Conservation (phyloP, 805 yeast genomes). For the Lipomyces starkeyi region DNA sequence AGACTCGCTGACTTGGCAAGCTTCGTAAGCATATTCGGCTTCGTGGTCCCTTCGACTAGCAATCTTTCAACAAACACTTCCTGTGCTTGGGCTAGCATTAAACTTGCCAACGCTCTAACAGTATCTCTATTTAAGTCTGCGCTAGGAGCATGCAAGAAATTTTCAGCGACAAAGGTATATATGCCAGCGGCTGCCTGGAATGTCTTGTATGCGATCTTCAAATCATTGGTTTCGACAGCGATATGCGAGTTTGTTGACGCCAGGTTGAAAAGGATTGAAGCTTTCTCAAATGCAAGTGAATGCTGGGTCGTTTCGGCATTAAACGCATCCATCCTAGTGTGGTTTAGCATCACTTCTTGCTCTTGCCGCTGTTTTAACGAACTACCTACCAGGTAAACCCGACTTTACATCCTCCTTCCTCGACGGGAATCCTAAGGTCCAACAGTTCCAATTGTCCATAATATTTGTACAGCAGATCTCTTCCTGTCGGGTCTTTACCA, state of each 20-base stretch:
- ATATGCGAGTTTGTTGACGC: slow-evolving; percentile 65
- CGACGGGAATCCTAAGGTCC: slow-evolving; percentile 75
- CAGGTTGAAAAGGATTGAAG: slow-evolving; percentile 77
- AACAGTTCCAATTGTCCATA: slow-evolving; percentile 82
- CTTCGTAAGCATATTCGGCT: slow-evolving; percentile 75
- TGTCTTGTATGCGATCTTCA: slow-evolving; percentile 63
- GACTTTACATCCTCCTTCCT: slow-evolving; percentile 58
- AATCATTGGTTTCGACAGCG: slow-evolving; percentile 48
- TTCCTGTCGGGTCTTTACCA: slow-evolving; percentile 52
- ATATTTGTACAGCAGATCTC: slow-evolving; percentile 67
- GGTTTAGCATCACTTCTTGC: background rate
- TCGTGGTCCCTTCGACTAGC: slow-evolving; percentile 53
- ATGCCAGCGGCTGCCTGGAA: slow-evolving; percentile 83
- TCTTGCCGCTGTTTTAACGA: background rate
- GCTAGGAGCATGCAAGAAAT: slow-evolving; percentile 88
- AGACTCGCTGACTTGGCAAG: slow-evolving; percentile 67
- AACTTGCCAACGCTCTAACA: slow-evolving; percentile 62
- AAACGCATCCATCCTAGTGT: slow-evolving; percentile 61
- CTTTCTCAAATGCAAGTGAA: slow-evolving; percentile 88
- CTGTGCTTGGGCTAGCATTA: slow-evolving; percentile 87
- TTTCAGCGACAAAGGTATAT: slow-evolving; percentile 71
- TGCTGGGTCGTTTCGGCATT: slow-evolving; percentile 62
- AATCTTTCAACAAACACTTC: slow-evolving; percentile 76
- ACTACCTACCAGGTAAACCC: slow-evolving; percentile 69
- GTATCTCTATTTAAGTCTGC: slow-evolving; percentile 74